Conservation (phyloP, 371 early-diverging fungal genomes). For the Sanchytrium tribonematis region DNA sequence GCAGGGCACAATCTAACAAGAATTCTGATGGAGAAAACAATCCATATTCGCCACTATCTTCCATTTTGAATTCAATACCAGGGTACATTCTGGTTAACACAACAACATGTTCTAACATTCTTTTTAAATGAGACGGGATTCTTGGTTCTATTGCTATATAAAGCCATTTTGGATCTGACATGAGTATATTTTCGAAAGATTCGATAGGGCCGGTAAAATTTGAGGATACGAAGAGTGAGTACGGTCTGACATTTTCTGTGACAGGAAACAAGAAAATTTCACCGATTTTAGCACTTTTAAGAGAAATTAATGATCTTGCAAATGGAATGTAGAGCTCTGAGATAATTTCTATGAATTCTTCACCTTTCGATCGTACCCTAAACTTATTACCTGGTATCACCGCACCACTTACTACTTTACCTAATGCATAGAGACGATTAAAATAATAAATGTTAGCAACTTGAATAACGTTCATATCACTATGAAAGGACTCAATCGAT, state of each 20-base stretch:
- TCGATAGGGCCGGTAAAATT: not conserved
- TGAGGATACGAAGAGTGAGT: not conserved
- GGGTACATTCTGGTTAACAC: constrained; percentile 80
- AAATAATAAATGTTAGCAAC: constrained; percentile 64
- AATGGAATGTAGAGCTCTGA: not conserved
- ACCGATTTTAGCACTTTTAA: not conserved
- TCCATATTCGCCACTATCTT: constrained; percentile 89
- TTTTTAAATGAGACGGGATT: constrained; percentile 68
- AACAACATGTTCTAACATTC: constrained; percentile 82
- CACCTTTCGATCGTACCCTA: constrained; percentile 72
- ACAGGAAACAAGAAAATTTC: not conserved
- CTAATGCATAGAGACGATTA: constrained; percentile 58
- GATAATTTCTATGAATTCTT: constrained; percentile 20
- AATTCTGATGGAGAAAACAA: constrained; percentile 76
- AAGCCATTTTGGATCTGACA: not conserved
- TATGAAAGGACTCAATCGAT: too few species aligned
- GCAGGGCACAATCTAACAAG: constrained; percentile 77
- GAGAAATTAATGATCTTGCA: not conserved
- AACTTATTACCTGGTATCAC: constrained; percentile 41
- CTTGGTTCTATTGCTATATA: not conserved
- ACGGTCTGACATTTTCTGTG: not conserved
- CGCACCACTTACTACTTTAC: constrained; percentile 70
- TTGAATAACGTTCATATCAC: constrained; percentile 30
- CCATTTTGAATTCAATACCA: constrained; percentile 63
- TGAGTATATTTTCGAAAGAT: not conserved